Evolutionary conservation across 345 rosid genomes (phyloP).

Genomic region (Salix udensis): DNA sequence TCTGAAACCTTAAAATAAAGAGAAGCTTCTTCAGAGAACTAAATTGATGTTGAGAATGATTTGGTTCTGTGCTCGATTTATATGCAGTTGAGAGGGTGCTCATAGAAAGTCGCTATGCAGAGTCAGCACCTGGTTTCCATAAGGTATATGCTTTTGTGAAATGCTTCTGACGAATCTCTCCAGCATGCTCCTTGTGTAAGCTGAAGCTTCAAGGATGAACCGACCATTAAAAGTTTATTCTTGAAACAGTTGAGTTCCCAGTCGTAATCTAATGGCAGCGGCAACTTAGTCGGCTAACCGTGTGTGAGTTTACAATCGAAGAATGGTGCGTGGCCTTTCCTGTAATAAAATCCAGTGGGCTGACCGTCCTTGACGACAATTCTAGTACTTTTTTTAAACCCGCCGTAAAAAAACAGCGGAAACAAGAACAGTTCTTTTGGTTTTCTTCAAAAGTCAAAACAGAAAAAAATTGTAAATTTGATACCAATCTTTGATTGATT

Average conservation of each 20-base stretch:
- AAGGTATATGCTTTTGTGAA: background rate
- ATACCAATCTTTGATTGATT: too few relatives aligned
- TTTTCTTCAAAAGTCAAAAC: too few relatives aligned
- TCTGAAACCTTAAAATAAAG: background rate
- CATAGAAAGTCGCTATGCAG: background rate
- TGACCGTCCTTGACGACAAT: background rate
- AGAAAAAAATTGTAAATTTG: too few relatives aligned
- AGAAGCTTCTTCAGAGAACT: background rate
- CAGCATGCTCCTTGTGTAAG: background rate
- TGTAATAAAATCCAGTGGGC: background rate
- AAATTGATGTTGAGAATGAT: background rate
- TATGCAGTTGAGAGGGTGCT: background rate
- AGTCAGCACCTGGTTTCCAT: background rate
- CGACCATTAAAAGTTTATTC: background rate
- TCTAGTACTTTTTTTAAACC: too few relatives aligned
- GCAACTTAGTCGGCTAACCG: background rate
- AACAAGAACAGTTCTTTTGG: too few relatives aligned
- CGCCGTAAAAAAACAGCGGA: too few relatives aligned
- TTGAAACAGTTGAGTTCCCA: background rate
- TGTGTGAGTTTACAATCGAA: background rate
- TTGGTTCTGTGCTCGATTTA: background rate
- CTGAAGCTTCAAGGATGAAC: background rate
- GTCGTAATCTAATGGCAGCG: background rate
- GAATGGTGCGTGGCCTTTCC: background rate
- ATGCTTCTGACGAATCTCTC: background rate